A percentile compares a stretch with the other conserved stretches of the same genome.
phyloP scores from a whole-genome alignment of 2,329 filamentous ascomycete genomes.

The Stenocarpella maydis region DNA sequence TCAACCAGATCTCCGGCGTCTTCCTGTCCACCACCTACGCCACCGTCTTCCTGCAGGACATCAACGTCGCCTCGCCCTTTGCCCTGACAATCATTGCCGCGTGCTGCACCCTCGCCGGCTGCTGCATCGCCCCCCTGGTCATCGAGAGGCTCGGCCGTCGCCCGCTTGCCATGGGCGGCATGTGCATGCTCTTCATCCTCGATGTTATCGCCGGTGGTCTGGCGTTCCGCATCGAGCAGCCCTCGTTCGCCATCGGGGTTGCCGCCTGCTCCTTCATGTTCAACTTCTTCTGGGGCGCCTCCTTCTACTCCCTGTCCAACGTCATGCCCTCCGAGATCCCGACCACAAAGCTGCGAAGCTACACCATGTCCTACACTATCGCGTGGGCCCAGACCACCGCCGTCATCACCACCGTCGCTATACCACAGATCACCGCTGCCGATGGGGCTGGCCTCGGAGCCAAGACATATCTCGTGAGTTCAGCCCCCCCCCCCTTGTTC shows the following conservation, averaged over 20 bases:
- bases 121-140: slow-evolving; percentile 45
- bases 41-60: slow-evolving; percentile 47
- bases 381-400: slow-evolving; percentile 47
- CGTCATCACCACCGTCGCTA: slow-evolving; percentile 49
- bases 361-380: slow-evolving; percentile 47
- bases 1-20: slow-evolving; percentile 48
- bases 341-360: slow-evolving; percentile 22
- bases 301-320: slow-evolving; percentile 48
- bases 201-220: slow-evolving; percentile 45
- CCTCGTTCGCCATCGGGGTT: slow-evolving; percentile 41
- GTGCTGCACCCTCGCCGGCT: slow-evolving; percentile 47
- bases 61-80: slow-evolving; percentile 46
- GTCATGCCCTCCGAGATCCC: slow-evolving; percentile 46
- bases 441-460: slow-evolving; percentile 35
- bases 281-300: slow-evolving; percentile 48
- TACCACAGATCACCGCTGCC: slow-evolving; percentile 44
- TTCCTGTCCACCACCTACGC: slow-evolving; percentile 49
- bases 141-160: slow-evolving; percentile 46
- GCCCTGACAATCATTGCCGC: slow-evolving; percentile 47
- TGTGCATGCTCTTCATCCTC: slow-evolving; percentile 45
- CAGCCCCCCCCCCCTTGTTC: background rate
- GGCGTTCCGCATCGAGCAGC: slow-evolving; percentile 42
- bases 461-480: slow-evolving; percentile 29
- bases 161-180: slow-evolving; percentile 46
- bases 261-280: slow-evolving; percentile 47